Evolutionary conservation across 106 monocot species (phyloP), one percentile per base, ranked within the genome.

Genomic region (Apostasia ramifera): DNA sequence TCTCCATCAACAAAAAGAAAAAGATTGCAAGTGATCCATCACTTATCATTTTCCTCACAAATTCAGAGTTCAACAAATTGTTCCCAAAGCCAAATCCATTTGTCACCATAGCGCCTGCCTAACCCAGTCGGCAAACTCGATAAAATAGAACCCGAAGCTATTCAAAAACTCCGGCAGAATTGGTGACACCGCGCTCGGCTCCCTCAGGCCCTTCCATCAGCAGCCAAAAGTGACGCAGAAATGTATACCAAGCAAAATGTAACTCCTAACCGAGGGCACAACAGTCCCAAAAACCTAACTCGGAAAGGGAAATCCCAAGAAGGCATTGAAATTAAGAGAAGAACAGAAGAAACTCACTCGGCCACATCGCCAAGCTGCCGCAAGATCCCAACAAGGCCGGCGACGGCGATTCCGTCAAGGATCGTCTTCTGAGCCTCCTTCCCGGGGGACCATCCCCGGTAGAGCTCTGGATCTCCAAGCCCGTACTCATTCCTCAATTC

Each of bases 301-400:
- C 12, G 11, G 39, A 63, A n/a, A 50, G 40, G 11, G 26, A 51
- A 44, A 70, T 53, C 8, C 47, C 0, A 53, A 4, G 41, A 63
- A 59, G 5, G 26, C 12, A 69, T 53, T 40, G 4, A 45, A 54
- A 75, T 38, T 2, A 41, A 56, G 41, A 54, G 58, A 69, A 38
- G 47, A 53, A n/a, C 40, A 66, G 53, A 41, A 12, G 38, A 54
- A 59, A 75, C 85, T 80, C 63, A 93, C 93, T 86, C 78, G 4
- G 89, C 86, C 59, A 93, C 81, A 76, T 93, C 89, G 8, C 93
- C 93, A 8, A 93, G 86, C 77, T 86, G 89, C 56, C 89, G 76
- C 73, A 89, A 78, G 78, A 90, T 78, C 67, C 93, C 89, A 55
- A 94, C 86, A 48, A 90, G 81, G 2, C 93, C 93, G 4, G 93